Percentiles rank a stretch among this genome's conserved stretches.
Conservation (phyloP, 768 basidiomycete species). For the Suillus luteus region DNA sequence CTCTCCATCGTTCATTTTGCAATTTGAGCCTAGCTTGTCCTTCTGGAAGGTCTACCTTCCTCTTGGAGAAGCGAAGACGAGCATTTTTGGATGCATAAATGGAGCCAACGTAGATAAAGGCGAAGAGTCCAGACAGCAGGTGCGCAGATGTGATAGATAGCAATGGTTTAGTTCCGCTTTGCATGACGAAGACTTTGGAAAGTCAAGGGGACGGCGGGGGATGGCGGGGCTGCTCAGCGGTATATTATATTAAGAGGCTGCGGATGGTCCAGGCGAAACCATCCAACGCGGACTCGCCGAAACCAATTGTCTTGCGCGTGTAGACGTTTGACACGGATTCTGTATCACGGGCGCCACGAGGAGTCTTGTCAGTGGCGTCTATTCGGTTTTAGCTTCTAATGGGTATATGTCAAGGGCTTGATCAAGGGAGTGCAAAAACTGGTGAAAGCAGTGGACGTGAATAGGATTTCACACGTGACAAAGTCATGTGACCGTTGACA, state of each 20-base stretch:
- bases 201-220: background rate
- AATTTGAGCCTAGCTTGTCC: slow-evolving; percentile 35
- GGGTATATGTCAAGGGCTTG: background rate
- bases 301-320: background rate
- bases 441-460: background rate
- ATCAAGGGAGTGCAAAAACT: background rate
- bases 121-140: slow-evolving; percentile 58
- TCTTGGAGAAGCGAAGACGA: slow-evolving; percentile 51
- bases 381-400: background rate
- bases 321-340: too few relatives aligned
- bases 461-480: background rate
- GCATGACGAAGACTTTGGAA: slow-evolving; percentile 3
- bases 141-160: slow-evolving; percentile 47
- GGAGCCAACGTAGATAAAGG: slow-evolving; percentile 75
- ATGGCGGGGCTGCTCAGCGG: background rate
- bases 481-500: background rate
- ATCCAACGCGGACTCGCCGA: background rate
- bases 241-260: slow-evolving; percentile 2
- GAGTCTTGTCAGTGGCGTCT: background rate
- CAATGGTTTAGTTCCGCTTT: slow-evolving; percentile 18
- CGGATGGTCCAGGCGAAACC: slow-evolving; percentile 1
- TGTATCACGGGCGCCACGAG: background rate
- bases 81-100: slow-evolving; percentile 74
- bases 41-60: slow-evolving; percentile 27
- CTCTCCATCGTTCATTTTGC: slow-evolving; percentile 60